Evolutionary conservation across 352 stramenopile genomes (phyloP).

Genomic region (Phytophthora idaei): DNA sequence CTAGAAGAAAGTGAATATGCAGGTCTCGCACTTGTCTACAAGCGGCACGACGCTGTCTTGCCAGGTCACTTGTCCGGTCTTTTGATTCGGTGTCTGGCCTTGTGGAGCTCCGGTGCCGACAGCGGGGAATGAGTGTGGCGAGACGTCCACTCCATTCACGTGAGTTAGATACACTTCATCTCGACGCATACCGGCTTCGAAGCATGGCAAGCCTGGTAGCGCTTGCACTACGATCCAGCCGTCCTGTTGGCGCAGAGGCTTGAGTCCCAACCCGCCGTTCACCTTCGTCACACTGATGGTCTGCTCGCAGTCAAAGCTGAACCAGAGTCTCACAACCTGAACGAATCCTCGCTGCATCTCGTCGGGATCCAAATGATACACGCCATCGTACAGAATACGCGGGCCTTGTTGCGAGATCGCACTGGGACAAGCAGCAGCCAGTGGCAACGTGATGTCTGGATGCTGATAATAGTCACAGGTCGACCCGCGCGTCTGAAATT

Average conservation of each 20-base stretch:
- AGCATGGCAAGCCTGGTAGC: constrained; percentile 62
- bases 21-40: constrained; percentile 77
- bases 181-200: constrained; percentile 73
- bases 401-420: constrained; percentile 67
- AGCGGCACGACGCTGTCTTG: constrained; percentile 79
- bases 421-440: constrained; percentile 64
- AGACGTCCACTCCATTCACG: constrained; percentile 81
- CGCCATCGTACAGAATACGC: constrained; percentile 63
- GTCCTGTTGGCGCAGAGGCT: constrained; percentile 76
- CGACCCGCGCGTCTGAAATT: constrained; percentile 57
- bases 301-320: constrained; percentile 82
- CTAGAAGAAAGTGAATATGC: constrained; percentile 83
- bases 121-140: constrained; percentile 68
- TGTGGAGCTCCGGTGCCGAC: constrained; percentile 34
- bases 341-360: constrained; percentile 66
- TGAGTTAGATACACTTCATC: constrained; percentile 84
- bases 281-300: constrained; percentile 83
- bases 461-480: constrained; percentile 71
- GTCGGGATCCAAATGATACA: constrained; percentile 58
- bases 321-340: constrained; percentile 76
- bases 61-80: constrained; percentile 57
- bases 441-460: constrained; percentile 67
- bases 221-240: constrained; percentile 80
- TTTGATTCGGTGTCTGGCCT: constrained; percentile 17
- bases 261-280: constrained; percentile 66